phyloP scores from a whole-genome alignment of 257 asterid genomes.

The Penstemon barbatus region DNA sequence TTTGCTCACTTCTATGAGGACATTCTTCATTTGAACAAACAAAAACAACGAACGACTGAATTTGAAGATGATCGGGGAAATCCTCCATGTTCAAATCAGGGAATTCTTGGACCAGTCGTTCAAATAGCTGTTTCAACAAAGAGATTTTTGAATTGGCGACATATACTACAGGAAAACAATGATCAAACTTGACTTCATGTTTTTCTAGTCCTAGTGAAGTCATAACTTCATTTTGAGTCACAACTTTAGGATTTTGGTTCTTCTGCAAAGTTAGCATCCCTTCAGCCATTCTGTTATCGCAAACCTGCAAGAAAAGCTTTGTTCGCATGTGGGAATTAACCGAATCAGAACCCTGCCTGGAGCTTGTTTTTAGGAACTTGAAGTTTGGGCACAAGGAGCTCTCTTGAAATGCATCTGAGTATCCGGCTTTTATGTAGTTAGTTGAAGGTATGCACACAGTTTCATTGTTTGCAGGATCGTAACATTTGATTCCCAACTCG shows the following conservation, averaged over 20 bases:
- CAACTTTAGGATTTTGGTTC: constrained; percentile 41
- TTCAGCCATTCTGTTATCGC: constrained; percentile 67
- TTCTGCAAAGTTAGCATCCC: constrained; percentile 47
- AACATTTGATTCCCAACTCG: constrained; percentile 61
- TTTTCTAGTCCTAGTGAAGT: constrained; percentile 35
- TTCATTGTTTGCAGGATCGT: constrained; percentile 72
- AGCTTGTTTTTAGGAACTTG: constrained; percentile 45
- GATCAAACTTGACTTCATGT: constrained; percentile 49
- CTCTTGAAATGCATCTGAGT: constrained; percentile 55
- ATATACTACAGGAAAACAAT: constrained; percentile 43
- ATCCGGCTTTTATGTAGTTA: constrained; percentile 53
- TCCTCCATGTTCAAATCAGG: constrained; percentile 39
- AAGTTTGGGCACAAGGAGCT: constrained; percentile 68
- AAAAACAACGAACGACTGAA: constrained; percentile 47
- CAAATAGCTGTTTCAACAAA: constrained; percentile 38
- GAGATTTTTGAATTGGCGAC: constrained; percentile 18
- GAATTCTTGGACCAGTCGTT: constrained; percentile 35
- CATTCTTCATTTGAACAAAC: constrained; percentile 52
- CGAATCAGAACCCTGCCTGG: constrained; percentile 25
- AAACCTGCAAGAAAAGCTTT: constrained; percentile 43
- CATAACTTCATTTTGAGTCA: constrained; percentile 49
- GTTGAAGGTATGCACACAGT: constrained; percentile 54
- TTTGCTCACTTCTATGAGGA: constrained; percentile 38
- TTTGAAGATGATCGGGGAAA: constrained; percentile 38
- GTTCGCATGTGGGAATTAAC: constrained; percentile 25